Percentiles rank a stretch among this genome's conserved stretches.
phyloP scores from a whole-genome alignment of 805 yeast genomes.

The Ogataea populi-albae region DNA sequence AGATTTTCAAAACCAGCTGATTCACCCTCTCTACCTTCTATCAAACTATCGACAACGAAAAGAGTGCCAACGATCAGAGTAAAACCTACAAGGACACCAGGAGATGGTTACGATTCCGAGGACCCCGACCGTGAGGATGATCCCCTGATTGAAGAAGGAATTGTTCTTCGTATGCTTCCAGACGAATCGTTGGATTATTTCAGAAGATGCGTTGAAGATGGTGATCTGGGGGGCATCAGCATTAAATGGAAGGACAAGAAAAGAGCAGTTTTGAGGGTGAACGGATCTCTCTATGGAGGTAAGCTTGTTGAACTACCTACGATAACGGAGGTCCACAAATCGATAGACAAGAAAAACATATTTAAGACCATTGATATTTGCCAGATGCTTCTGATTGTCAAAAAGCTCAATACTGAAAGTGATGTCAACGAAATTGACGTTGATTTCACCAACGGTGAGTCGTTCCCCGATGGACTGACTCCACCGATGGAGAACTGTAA shows the following conservation, averaged over 20 bases:
- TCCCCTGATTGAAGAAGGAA: slow-evolving; percentile 85
- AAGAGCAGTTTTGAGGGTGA: slow-evolving; percentile 74
- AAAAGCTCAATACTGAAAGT: slow-evolving; percentile 41
- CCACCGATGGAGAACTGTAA: slow-evolving; percentile 75
- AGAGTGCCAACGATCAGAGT: slow-evolving; percentile 47
- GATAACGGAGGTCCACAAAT: slow-evolving; percentile 78
- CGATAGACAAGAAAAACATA: slow-evolving; percentile 84
- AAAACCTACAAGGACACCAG: slow-evolving; percentile 69
- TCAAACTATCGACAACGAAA: slow-evolving; percentile 39
- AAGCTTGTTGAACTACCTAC: slow-evolving; percentile 89
- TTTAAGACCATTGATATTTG: slow-evolving; percentile 83
- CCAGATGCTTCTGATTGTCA: slow-evolving; percentile 79
- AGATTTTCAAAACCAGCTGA: slow-evolving; percentile 3
- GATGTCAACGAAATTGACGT: slow-evolving; percentile 45
- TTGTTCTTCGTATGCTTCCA: slow-evolving; percentile 68
- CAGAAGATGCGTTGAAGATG: slow-evolving; percentile 68
- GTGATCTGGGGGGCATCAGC: slow-evolving; percentile 67
- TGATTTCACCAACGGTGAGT: slow-evolving; percentile 41
- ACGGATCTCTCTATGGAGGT: slow-evolving; percentile 72
- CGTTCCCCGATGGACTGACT: slow-evolving; percentile 74
- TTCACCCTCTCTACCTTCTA: slow-evolving; percentile 14
- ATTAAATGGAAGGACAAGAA: slow-evolving; percentile 82
- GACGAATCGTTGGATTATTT: slow-evolving; percentile 71
- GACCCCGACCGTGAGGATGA: slow-evolving; percentile 96
- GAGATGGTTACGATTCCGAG: slow-evolving; percentile 95